A percentile compares a stretch with the other conserved stretches of the same genome.
Conservation (phyloP, 441 rosid species). For the Erodium trifolium region DNA sequence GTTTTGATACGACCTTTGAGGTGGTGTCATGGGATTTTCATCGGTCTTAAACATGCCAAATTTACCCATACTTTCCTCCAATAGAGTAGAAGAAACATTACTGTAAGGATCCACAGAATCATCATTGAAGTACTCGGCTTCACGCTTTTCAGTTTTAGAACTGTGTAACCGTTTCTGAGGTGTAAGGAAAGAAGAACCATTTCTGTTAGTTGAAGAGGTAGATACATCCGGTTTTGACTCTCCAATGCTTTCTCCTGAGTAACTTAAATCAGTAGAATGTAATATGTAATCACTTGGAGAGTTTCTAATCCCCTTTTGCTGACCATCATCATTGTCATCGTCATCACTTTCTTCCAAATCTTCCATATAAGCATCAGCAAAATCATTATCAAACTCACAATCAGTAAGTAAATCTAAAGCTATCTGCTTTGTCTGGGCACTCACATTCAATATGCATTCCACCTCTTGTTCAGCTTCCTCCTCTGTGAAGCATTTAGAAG, state of each 20-base stretch:
- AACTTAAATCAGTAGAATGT: conserved; percentile 28
- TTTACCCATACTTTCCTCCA: conserved; percentile 18
- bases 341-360: conserved; percentile 63
- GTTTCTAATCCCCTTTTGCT: conserved; percentile 19
- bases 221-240: conserved; percentile 32
- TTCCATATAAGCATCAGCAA: conserved; percentile 64
- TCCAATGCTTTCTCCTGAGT: conserved; percentile 45
- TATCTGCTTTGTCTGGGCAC: conserved; percentile 61
- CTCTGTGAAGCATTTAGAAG: conserved; percentile 24
- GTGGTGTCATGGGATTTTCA: conserved; percentile 12
- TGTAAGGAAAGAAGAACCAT: conserved; percentile 17
- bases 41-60: conserved; percentile 16
- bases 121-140: conserved; percentile 18
- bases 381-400: conserved; percentile 48
- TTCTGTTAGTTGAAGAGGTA: conserved; percentile 17
- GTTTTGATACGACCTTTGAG: conserved; percentile 12
- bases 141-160: conserved; percentile 20
- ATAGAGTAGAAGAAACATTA: conserved; percentile 24
- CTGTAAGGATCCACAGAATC: conserved; percentile 21
- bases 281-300: conserved; percentile 18
- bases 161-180: conserved; percentile 12
- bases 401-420: conserved; percentile 51
- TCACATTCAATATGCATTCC: conserved; percentile 53
- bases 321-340: conserved; percentile 13
- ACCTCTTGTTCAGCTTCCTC: conserved; percentile 56